phyloP scores from a whole-genome alignment of 805 yeast genomes.

The Brettanomyces naardenensis region DNA sequence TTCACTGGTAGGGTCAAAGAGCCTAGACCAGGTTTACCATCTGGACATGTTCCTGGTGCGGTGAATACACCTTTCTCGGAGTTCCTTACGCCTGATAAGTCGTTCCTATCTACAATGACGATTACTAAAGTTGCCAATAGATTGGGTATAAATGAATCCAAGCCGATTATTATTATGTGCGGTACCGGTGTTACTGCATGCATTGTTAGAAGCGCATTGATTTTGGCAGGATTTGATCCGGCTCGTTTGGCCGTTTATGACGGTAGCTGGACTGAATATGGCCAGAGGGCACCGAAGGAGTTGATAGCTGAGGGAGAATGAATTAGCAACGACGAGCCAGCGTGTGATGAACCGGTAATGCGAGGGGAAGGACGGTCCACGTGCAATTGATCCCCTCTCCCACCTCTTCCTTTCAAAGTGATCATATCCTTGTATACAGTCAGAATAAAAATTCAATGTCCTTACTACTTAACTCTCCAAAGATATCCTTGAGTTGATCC shows the following conservation, averaged over 20 bases:
- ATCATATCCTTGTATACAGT: not conserved
- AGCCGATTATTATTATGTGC: constrained; percentile 81
- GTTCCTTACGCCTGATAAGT: constrained; percentile 42
- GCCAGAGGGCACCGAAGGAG: constrained; percentile 57
- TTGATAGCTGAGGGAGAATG: constrained; percentile 37
- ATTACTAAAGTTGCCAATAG: constrained; percentile 39
- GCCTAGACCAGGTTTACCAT: constrained; percentile 79
- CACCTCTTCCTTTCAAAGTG: too few species aligned
- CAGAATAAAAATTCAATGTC: constrained; percentile 10
- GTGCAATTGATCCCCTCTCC: too few species aligned
- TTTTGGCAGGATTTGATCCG: constrained; percentile 38
- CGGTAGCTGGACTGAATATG: constrained; percentile 90
- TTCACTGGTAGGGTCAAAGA: constrained; percentile 79
- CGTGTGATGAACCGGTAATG: too few species aligned
- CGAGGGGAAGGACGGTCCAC: too few species aligned
- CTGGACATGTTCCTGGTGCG: constrained; percentile 87
- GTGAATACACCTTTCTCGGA: constrained; percentile 66
- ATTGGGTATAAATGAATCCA: constrained; percentile 31
- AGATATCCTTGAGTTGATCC: constrained; percentile 9
- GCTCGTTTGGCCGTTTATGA: constrained; percentile 59
- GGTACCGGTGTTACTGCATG: constrained; percentile 97
- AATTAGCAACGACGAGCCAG: too few species aligned
- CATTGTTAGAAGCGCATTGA: constrained; percentile 69
- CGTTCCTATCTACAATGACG: constrained; percentile 40
- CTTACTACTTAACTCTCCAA: constrained; percentile 5